Evolutionary conservation across 257 asterid species (phyloP).

Genomic region (Osmanthus fragrans): DNA sequence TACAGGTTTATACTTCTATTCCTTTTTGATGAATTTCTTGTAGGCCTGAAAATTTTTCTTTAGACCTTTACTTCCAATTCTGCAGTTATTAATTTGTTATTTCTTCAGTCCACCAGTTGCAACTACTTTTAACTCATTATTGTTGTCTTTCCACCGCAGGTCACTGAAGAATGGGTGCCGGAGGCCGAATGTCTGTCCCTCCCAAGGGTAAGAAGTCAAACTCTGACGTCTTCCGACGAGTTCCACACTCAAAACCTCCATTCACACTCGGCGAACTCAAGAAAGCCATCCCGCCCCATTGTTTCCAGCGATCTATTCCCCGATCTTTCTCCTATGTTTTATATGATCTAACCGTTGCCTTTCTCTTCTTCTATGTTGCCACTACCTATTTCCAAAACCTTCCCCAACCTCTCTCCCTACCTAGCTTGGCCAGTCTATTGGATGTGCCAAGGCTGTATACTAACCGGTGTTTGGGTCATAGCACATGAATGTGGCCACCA

Average conservation of each 20-base stretch:
- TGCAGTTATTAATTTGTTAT: neutral
- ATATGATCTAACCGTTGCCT: conserved; percentile 56
- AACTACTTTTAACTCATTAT: neutral
- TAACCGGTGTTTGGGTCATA: conserved; percentile 54
- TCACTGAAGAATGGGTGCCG: conserved; percentile 76
- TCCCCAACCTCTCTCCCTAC: conserved; percentile 50
- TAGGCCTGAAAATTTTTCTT: neutral
- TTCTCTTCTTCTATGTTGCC: conserved; percentile 61
- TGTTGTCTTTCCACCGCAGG: conserved; percentile 34
- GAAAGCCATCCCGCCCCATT: conserved; percentile 88
- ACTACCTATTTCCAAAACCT: conserved; percentile 62
- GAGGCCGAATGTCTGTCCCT: conserved; percentile 73
- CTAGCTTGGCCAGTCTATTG: conserved; percentile 71
- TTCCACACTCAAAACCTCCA: conserved; percentile 72
- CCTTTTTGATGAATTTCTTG: neutral
- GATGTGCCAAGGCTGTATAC: conserved; percentile 54
- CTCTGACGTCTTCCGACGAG: conserved; percentile 47
- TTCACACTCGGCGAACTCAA: conserved; percentile 69
- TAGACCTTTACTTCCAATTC: neutral
- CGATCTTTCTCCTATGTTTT: conserved; percentile 72
- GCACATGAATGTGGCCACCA: conserved; percentile 65
- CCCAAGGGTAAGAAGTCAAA: conserved; percentile 44
- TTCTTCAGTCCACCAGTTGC: neutral
- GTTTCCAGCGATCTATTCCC: conserved; percentile 78
- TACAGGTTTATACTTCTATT: neutral